Evolutionary conservation across 2,329 filamentous ascomycete species (phyloP), one percentile per base, ranked within the genome.

Genomic region (Trichoderma sp.): DNA sequence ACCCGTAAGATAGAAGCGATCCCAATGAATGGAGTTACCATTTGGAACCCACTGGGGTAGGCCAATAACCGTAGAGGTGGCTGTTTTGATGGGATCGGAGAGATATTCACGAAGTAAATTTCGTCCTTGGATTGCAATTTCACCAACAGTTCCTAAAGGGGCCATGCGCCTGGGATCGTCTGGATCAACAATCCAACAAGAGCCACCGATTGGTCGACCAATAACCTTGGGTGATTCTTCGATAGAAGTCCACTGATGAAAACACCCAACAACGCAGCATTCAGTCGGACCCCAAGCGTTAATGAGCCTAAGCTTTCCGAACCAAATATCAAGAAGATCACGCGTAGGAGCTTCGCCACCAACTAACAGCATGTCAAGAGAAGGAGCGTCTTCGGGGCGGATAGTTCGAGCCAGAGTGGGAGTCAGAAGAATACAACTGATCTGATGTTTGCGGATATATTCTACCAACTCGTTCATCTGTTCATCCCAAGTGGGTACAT

Each of bases 321-420:
- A 48, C 68, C 68, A 69, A 19, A 39, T 58, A 10, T 67, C 56
- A n/a, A 69, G 58, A 4, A 67, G 39, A 17, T 69, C 67, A 1
- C 37, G 48, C 3, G 66, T 54, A 57, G 42, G 6, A n/a, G 59
- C 50, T 19, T 68, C 66, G 22, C 66, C 66, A 27, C 78, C 81
- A 7, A 83, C 73, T 4, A 81, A 78, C 2, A 84, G 74, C 5
- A 81, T 79, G 56, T 81, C 77, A 13, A 84, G 76, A 1, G 76
- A 77, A 12, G 80, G 77, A 32, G 83, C 79, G 63, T 81, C 75
- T 42, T 79, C 78, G 1, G 79, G 70, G 32, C 82, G 79, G 8
- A 84, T 72, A 3, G 82, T 78, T 4, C 67, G 67, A n/a, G 67
- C 64, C 32, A 69, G 12, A 1, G 67, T 48, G 2, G 67, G 64